Evolutionary conservation across 768 basidiomycete genomes (phyloP).

Genomic region (Suillus americanus): DNA sequence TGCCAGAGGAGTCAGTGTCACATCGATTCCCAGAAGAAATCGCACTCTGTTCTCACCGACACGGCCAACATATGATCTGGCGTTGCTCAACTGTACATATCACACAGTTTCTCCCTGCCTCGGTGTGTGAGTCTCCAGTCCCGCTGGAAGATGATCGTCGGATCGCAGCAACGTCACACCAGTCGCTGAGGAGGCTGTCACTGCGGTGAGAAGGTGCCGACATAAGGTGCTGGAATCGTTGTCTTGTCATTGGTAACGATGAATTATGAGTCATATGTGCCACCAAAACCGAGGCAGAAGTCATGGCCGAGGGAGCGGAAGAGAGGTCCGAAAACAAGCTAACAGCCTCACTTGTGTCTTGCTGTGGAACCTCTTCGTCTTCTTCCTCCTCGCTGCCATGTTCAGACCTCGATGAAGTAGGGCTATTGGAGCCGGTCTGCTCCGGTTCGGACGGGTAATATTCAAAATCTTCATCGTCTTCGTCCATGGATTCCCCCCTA

Average conservation of each 20-base stretch:
- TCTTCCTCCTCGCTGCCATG: slow-evolving; percentile 32
- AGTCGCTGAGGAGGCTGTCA: slow-evolving; percentile 21
- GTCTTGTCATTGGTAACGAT: slow-evolving; percentile 49
- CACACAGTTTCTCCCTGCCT: slow-evolving; percentile 51
- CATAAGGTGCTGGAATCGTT: slow-evolving; percentile 42
- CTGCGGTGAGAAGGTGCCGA: slow-evolving; percentile 16
- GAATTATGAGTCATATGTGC: slow-evolving; percentile 51
- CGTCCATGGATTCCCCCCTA: slow-evolving; percentile 55
- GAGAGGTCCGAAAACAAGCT: slow-evolving; percentile 57
- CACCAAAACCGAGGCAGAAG: slow-evolving; percentile 45
- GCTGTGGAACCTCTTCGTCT: slow-evolving; percentile 25
- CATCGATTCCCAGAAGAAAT: not conserved
- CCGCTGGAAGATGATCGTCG: slow-evolving; percentile 18
- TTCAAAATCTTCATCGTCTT: slow-evolving; percentile 38
- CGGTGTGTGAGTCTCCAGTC: slow-evolving; percentile 21
- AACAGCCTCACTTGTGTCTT: slow-evolving; percentile 40
- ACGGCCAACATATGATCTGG: slow-evolving; percentile 85
- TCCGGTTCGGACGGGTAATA: slow-evolving; percentile 14
- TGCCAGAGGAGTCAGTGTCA: slow-evolving; percentile 15
- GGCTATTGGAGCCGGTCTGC: slow-evolving; percentile 19
- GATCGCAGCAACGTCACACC: slow-evolving; percentile 30
- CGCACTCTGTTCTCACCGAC: slow-evolving; percentile 48
- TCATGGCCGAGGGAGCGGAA: slow-evolving; percentile 29
- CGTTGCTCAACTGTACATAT: slow-evolving; percentile 68
- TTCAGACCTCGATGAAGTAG: slow-evolving; percentile 25